Evolutionary conservation across 768 basidiomycete genomes (phyloP).

Genomic region (Lanmaoa pseudosensibilis): DNA sequence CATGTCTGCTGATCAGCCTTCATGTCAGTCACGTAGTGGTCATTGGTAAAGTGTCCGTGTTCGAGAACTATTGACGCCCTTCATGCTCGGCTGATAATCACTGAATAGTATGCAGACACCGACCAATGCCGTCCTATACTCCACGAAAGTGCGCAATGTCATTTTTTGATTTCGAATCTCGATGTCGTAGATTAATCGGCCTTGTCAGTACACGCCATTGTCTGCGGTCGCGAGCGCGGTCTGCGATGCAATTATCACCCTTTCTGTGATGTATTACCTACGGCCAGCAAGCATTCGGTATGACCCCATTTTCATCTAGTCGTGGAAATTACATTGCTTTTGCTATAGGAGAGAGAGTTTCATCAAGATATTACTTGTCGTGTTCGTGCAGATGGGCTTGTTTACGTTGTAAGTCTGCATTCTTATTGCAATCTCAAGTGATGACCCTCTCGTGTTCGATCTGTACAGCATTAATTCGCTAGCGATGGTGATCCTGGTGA

Average conservation of each 20-base stretch:
- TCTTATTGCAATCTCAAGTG: not conserved
- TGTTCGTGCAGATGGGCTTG: conserved; percentile 13
- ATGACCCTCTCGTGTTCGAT: not conserved
- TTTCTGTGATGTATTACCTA: conserved; percentile 9
- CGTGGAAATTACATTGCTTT: not conserved
- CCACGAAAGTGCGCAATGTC: not conserved
- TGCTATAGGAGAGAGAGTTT: conserved; percentile 2
- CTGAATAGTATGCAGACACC: conserved; percentile 4
- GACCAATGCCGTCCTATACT: not conserved
- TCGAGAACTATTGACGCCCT: not conserved
- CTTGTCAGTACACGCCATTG: not conserved
- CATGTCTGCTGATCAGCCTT: not conserved
- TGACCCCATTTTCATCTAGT: not conserved
- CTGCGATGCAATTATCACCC: conserved; percentile 14
- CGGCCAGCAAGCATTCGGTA: conserved; percentile 10
- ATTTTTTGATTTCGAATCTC: not conserved
- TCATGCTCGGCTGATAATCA: not conserved
- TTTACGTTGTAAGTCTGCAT: conserved; percentile 15
- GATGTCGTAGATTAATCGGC: not conserved
- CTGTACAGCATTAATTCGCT: conserved; percentile 11
- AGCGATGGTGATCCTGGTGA: conserved; percentile 11
- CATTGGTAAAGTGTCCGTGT: conserved; percentile 2
- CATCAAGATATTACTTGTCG: conserved; percentile 6
- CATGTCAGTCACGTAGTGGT: not conserved
- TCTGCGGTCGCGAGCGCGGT: not conserved